A percentile compares a stretch with the other conserved stretches of the same genome.
phyloP scores from a whole-genome alignment of 2,329 filamentous ascomycete species.

The Colletotrichum tanaceti region DNA sequence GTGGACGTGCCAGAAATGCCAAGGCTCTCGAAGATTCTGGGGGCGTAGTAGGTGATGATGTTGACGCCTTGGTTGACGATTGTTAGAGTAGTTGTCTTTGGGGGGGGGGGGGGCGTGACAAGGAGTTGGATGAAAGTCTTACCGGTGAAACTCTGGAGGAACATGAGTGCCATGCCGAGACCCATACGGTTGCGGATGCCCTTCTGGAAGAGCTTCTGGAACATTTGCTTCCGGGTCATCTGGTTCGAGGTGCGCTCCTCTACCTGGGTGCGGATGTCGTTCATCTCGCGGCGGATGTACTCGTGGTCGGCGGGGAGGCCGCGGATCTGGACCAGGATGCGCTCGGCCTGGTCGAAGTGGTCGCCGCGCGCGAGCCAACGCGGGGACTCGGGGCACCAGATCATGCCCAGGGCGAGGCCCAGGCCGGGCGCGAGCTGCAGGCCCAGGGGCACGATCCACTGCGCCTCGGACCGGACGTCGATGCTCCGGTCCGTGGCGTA shows the following conservation, averaged over 20 bases:
- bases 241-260: conserved; percentile 55
- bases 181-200: conserved; percentile 58
- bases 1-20: conserved; percentile 50
- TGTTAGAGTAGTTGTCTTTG: background rate
- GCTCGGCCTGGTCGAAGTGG: conserved; percentile 53
- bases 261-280: conserved; percentile 69
- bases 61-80: conserved; percentile 59
- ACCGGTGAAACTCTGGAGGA: conserved; percentile 50
- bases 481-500: conserved; percentile 42
- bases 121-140: conserved; percentile 8
- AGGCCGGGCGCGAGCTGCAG: conserved; percentile 56
- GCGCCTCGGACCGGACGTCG: conserved; percentile 36
- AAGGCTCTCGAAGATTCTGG: conserved; percentile 52
- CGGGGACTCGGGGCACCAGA: conserved; percentile 54
- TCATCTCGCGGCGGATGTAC: conserved; percentile 58
- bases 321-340: conserved; percentile 53
- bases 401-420: conserved; percentile 50
- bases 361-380: conserved; percentile 52
- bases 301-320: conserved; percentile 37
- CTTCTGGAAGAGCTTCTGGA: conserved; percentile 52
- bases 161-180: conserved; percentile 65
- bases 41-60: conserved; percentile 69
- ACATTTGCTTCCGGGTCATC: conserved; percentile 46
- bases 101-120: too few species aligned
- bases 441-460: conserved; percentile 58